Evolutionary conservation across 1,139 yeast genomes (phyloP), one percentile per base, ranked within the genome.

Genomic region (Diutina ranongensis): DNA sequence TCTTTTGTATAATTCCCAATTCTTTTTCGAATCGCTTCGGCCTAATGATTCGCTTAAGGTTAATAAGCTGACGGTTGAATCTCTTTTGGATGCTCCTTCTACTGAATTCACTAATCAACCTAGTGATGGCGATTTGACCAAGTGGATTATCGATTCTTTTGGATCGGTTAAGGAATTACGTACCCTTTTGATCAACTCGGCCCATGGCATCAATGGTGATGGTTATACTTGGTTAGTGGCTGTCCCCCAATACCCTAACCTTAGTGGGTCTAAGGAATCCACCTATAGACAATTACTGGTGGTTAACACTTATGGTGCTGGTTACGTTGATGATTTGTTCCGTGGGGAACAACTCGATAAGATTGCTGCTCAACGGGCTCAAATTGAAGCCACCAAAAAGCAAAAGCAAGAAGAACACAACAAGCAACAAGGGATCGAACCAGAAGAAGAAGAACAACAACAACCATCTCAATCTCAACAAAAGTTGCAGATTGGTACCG

Each of bases 141-240:
- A 62, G 47, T 76, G 74, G 72, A 62, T 83, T 31, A 59, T 58
- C 15, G 63, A 67, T 35, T 73, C 83, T 2, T 83, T 83, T 61
- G 89, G 89, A 1, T 82, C 89, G 0, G 52, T 81, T 5, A 67
- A 66, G 16, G 89, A 83, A 60, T 82, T 83, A 59, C 72, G 80
- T 55, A 76, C 82, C 3, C 64, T 82, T 47, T 60, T 83, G 44
- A 57, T 82, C 49, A 74, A 79, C 52, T 76, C 88, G 1, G 82
- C 83, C 16, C 60, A 64, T 45, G 74, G 80, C 13, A 76, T 81
- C 49, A 77, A 79, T 50, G 92, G 94, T 45, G 87, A 83, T 57
- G 94, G 94, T 1, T 71, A 66, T 54, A 77, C 83, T 2, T 83
- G 92, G 92, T 60, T 80, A 31, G 78, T 80, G n/a, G 83, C 83